Evolutionary conservation across 2,329 filamentous ascomycete species (phyloP).

Genomic region (Sclerotinia borealis): DNA sequence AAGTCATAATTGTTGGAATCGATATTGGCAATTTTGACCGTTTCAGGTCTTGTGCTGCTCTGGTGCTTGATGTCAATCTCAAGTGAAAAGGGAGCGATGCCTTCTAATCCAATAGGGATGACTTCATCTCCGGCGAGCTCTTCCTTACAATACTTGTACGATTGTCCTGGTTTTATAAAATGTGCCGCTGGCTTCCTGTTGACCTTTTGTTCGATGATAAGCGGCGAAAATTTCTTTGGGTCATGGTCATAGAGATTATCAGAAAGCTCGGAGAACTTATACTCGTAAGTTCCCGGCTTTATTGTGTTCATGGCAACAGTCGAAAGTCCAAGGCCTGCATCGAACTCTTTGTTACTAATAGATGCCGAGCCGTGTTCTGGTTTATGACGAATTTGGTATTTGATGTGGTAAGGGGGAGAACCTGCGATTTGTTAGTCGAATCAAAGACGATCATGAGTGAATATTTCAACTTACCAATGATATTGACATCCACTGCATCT

Average conservation of each 20-base stretch:
- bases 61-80: conserved; percentile 94
- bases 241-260: conserved; percentile 82
- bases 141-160: conserved; percentile 90
- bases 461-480: conserved; percentile 55
- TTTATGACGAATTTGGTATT: conserved; percentile 74
- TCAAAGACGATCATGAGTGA: neutral
- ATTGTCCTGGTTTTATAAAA: conserved; percentile 82
- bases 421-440: conserved; percentile 41
- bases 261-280: conserved; percentile 75
- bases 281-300: conserved; percentile 77
- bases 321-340: conserved; percentile 68
- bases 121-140: conserved; percentile 76
- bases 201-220: conserved; percentile 75
- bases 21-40: conserved; percentile 76
- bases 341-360: conserved; percentile 64
- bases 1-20: conserved; percentile 68
- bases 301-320: conserved; percentile 81
- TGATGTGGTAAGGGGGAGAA: conserved; percentile 72
- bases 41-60: conserved; percentile 70
- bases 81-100: conserved; percentile 79
- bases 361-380: conserved; percentile 59
- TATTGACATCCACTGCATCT: conserved; percentile 74
- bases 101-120: conserved; percentile 80
- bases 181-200: conserved; percentile 75
- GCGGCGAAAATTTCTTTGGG: conserved; percentile 54